phyloP scores from a whole-genome alignment of 1,284 basidiomycete species.

The Microbotryum saponariae region DNA sequence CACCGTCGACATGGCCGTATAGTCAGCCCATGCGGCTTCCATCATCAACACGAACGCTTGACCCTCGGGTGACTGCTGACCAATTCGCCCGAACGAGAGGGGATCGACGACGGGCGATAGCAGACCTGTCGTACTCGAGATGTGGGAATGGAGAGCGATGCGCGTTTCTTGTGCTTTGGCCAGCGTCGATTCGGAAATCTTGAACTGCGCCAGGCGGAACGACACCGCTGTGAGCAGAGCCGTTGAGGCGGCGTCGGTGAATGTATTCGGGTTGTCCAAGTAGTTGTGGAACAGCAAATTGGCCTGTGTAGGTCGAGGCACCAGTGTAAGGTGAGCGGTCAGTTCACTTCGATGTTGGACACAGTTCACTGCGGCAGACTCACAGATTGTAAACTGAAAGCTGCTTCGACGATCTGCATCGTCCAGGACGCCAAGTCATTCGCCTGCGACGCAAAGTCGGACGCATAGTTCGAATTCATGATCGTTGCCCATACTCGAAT shows the following conservation, averaged over 20 bases:
- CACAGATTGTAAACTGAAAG: slow-evolving; percentile 10
- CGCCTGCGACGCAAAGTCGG: slow-evolving; percentile 51
- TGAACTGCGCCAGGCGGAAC: slow-evolving; percentile 57
- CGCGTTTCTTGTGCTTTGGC: slow-evolving; percentile 24
- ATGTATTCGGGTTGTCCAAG: slow-evolving; percentile 55
- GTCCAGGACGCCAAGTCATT: slow-evolving; percentile 54
- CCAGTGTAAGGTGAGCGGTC: background rate
- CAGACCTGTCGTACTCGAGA: slow-evolving; percentile 50
- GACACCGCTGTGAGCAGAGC: slow-evolving; percentile 69
- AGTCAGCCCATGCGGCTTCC: slow-evolving; percentile 51
- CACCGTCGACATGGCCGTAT: too few relatives aligned
- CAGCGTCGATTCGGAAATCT: slow-evolving; percentile 33
- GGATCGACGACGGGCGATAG: slow-evolving; percentile 66
- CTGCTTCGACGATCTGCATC: slow-evolving; percentile 5
- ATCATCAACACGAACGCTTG: slow-evolving; percentile 64
- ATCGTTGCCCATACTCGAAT: slow-evolving; percentile 68
- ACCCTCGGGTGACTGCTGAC: slow-evolving; percentile 49
- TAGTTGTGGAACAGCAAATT: slow-evolving; percentile 59
- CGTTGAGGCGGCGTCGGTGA: slow-evolving; percentile 66
- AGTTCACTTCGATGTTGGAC: background rate
- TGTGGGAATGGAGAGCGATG: slow-evolving; percentile 21
- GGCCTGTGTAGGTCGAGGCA: slow-evolving; percentile 10
- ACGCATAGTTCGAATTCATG: slow-evolving; percentile 51
- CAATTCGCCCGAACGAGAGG: slow-evolving; percentile 45
- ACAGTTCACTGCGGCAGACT: background rate